phyloP scores from a whole-genome alignment of 441 rosid genomes.

The Adansonia gregorii region DNA sequence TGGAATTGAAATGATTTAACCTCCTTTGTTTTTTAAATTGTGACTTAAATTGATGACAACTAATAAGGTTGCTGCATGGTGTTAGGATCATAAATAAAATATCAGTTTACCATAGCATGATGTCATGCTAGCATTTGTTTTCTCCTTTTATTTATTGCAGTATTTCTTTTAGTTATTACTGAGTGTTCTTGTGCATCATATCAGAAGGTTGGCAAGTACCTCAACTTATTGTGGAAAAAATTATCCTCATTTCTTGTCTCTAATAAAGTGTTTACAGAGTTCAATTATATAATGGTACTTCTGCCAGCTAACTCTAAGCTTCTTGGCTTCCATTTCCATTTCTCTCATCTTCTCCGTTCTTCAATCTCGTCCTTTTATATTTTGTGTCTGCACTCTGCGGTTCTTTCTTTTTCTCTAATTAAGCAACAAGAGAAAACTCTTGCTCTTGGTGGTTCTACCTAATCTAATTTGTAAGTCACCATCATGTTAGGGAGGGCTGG shows the following conservation, averaged over 20 bases:
- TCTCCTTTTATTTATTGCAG: neutral
- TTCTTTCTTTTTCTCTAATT: constrained; percentile 7
- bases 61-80: neutral
- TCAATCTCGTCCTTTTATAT: neutral
- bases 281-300: neutral
- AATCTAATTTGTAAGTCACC: neutral
- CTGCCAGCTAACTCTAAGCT: neutral
- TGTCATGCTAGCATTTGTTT: neutral
- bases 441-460: constrained; percentile 4
- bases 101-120: neutral
- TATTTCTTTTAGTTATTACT: constrained; percentile 5
- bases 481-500: neutral
- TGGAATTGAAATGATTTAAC: neutral
- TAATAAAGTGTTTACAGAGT: neutral
- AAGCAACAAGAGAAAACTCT: constrained; percentile 5
- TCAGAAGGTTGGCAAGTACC: neutral
- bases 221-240: neutral
- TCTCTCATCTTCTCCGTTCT: neutral
- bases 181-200: neutral
- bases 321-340: neutral
- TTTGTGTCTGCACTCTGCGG: neutral
- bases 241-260: neutral
- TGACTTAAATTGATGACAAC: neutral
- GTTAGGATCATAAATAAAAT: neutral
- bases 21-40: constrained; percentile 2